A percentile compares a stretch with the other conserved stretches of the same genome.
phyloP scores from a whole-genome alignment of 2,329 filamentous ascomycete species.

The Aspergillus proliferans region DNA sequence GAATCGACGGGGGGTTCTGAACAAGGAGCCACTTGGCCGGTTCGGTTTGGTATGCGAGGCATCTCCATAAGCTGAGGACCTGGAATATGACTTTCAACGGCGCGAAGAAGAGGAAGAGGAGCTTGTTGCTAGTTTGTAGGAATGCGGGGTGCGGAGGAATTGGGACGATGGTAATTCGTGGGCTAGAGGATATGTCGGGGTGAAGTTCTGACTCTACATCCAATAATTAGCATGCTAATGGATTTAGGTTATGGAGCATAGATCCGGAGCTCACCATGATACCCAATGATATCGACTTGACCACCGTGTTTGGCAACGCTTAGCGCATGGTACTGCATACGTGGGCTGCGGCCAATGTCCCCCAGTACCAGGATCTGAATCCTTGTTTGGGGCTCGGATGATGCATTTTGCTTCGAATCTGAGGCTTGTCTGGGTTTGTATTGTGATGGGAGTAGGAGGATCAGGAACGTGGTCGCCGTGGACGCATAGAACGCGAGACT shows the following conservation, averaged over 20 bases:
- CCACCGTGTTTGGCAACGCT: conserved; percentile 80
- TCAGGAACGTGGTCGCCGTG: conserved; percentile 44
- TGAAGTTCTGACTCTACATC: conserved; percentile 68
- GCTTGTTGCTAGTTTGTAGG: conserved; percentile 60
- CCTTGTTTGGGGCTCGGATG: conserved; percentile 35
- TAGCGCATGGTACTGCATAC: conserved; percentile 97
- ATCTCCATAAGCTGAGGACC: conserved; percentile 61
- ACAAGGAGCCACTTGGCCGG: conserved; percentile 80
- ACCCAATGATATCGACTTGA: conserved; percentile 79
- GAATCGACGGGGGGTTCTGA: conserved; percentile 91
- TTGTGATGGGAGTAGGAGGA: conserved; percentile 49
- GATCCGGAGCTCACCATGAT: conserved; percentile 55
- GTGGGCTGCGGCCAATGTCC: conserved; percentile 89
- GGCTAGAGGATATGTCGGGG: conserved; percentile 65
- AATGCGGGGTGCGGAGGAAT: conserved; percentile 61
- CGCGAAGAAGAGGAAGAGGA: conserved; percentile 71
- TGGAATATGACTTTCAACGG: conserved; percentile 86
- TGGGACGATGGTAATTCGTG: conserved; percentile 64
- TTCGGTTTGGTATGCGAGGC: conserved; percentile 67
- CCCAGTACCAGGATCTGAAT: conserved; percentile 87
- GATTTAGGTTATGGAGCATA: too few relatives aligned
- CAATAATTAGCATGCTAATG: conserved; percentile 5
- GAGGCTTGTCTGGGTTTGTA: conserved; percentile 38
- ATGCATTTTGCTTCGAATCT: conserved; percentile 16
- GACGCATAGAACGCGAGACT: conserved; percentile 40